These are phyloP conservation scores for Senna tora DNA, from an alignment of 306 rosid species.

Conservation along the genomic window DNA sequence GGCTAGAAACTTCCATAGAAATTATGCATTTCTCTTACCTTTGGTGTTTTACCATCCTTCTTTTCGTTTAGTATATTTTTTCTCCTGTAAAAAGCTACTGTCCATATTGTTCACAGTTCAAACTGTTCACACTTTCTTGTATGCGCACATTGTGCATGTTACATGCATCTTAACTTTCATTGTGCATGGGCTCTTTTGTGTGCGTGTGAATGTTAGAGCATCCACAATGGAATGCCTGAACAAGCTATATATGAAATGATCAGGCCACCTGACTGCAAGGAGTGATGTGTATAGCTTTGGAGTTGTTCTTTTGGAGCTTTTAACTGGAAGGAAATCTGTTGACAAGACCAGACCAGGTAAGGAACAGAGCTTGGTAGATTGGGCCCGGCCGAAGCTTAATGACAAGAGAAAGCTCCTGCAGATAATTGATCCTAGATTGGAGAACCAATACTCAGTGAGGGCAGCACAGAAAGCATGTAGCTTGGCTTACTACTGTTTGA, in stretches of 20 bases:
- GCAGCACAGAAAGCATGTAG: conserved; percentile 99
- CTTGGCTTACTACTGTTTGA: conserved; percentile 95
- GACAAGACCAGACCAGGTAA: conserved; percentile 95
- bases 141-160: conserved; percentile 17
- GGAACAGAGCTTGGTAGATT: conserved; percentile 97
- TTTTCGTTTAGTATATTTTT: background rate
- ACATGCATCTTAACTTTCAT: conserved; percentile 2
- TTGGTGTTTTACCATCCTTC: conserved; percentile 1
- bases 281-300: conserved; percentile 99
- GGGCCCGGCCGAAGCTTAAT: conserved; percentile 98
- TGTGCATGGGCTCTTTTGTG: conserved; percentile 20
- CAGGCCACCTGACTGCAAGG: conserved; percentile 98
- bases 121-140: conserved; percentile 20
- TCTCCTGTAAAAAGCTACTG: background rate
- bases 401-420: conserved; percentile 97
- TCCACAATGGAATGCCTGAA: conserved; percentile 35
- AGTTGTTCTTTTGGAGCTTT: conserved; percentile 96
- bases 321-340: conserved; percentile 91
- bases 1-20: background rate
- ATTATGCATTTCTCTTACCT: conserved; percentile 4
- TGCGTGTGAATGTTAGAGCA: conserved; percentile 30
- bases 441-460: conserved; percentile 86
- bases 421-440: conserved; percentile 93
- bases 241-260: conserved; percentile 42
- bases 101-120: conserved; percentile 1